Conservation (phyloP, 441 rosid species). For the Croton setiger region DNA sequence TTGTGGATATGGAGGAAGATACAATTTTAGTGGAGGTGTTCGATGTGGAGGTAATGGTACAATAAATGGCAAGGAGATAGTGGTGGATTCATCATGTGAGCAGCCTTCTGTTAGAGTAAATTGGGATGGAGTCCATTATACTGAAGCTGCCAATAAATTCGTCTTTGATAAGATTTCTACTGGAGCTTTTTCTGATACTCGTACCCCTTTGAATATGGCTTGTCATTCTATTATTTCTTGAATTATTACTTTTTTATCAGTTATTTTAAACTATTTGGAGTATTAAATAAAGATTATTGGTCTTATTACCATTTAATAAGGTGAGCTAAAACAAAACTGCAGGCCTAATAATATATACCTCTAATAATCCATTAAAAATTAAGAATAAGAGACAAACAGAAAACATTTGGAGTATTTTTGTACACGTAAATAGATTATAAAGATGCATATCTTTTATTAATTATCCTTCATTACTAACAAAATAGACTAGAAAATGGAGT, state of each 20-base stretch:
- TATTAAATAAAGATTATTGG: too few species aligned
- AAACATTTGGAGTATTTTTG: too few species aligned
- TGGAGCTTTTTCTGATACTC: conserved; percentile 61
- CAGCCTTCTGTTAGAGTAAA: conserved; percentile 31
- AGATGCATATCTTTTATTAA: too few species aligned
- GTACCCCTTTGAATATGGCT: conserved; percentile 48
- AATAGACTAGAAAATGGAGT: not conserved
- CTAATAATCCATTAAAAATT: not conserved
- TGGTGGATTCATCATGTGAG: conserved; percentile 11
- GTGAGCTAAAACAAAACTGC: not conserved
- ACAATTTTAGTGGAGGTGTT: conserved; percentile 3
- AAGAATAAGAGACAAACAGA: not conserved
- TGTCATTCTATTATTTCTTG: conserved; percentile 20
- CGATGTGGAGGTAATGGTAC: not conserved
- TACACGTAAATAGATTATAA: too few species aligned
- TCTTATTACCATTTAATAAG: not conserved
- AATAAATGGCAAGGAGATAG: conserved; percentile 6
- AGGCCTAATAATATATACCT: not conserved
- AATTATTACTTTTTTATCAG: too few species aligned
- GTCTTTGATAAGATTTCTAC: conserved; percentile 52
- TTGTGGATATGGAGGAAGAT: conserved; percentile 15
- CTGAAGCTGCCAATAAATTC: conserved; percentile 73
- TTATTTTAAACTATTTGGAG: too few species aligned
- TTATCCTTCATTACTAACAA: not conserved
- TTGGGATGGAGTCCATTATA: conserved; percentile 82